Evolutionary conservation across 2,329 filamentous ascomycete species (phyloP).

Genomic region (Daldinia sp.): DNA sequence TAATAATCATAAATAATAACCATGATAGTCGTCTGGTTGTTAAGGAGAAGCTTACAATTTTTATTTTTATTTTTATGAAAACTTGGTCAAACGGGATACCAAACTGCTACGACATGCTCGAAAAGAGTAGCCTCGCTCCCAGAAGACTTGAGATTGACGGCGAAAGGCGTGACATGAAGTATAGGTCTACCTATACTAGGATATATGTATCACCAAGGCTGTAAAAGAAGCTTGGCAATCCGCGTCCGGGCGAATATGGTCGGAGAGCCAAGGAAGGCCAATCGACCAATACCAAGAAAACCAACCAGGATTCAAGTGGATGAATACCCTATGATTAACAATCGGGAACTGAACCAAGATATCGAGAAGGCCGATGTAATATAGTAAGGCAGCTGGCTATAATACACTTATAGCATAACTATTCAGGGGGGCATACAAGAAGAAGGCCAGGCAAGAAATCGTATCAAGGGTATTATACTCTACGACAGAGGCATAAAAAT

Average conservation of each 20-base stretch:
- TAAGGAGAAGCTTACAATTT: constrained; percentile 19
- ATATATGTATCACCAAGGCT: constrained; percentile 31
- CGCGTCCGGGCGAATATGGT: constrained; percentile 24
- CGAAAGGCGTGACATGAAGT: constrained; percentile 27
- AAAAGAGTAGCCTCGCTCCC: constrained; percentile 13
- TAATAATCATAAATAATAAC: too few relatives aligned
- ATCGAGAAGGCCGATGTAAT: neutral
- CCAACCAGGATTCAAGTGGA: constrained; percentile 1
- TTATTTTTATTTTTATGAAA: neutral
- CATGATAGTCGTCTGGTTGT: too few relatives aligned
- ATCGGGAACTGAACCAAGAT: constrained; percentile 16
- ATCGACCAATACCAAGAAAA: constrained; percentile 32
- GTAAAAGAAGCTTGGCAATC: constrained; percentile 27
- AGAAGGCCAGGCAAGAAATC: neutral
- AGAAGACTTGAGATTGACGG: constrained; percentile 13
- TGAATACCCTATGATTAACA: constrained; percentile 17
- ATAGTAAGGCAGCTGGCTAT: too few relatives aligned
- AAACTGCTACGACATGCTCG: constrained; percentile 31
- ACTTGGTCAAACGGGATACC: neutral
- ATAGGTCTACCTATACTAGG: constrained; percentile 25
- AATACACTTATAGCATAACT: neutral
- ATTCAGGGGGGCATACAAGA: neutral
- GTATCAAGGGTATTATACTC: constrained; percentile 1
- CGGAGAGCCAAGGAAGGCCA: constrained; percentile 27
- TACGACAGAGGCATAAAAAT: neutral